Evolutionary conservation across 768 basidiomycete genomes (phyloP).

Genomic region (Boletus coccyginus): DNA sequence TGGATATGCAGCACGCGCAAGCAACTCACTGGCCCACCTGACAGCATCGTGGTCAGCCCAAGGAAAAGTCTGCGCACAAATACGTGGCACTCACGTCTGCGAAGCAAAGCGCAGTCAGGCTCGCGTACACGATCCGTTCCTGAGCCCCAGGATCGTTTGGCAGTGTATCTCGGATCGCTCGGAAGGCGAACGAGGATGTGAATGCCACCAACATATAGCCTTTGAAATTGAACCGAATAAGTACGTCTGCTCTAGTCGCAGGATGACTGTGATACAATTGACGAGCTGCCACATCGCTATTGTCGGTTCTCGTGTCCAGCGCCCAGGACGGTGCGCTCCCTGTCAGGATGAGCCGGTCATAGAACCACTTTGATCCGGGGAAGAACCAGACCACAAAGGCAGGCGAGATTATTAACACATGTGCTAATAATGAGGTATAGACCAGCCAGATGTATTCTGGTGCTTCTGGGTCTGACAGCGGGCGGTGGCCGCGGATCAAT

Average conservation of each 20-base stretch:
- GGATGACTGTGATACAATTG: constrained; percentile 46
- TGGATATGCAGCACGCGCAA: not conserved
- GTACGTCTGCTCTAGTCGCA: not conserved
- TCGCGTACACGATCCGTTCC: constrained; percentile 65
- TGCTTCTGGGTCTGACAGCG: too few species aligned
- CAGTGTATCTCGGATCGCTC: constrained; percentile 60
- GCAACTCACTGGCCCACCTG: constrained; percentile 61
- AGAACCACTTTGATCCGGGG: constrained; percentile 66
- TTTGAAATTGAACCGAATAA: constrained; percentile 21
- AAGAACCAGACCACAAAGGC: constrained; percentile 51
- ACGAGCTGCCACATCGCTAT: constrained; percentile 69
- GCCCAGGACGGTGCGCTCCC: constrained; percentile 21
- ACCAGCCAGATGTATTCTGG: too few species aligned
- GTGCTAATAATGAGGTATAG: too few species aligned
- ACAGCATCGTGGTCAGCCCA: not conserved
- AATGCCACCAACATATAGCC: constrained; percentile 63
- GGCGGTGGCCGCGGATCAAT: too few species aligned
- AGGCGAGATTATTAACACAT: constrained; percentile 44
- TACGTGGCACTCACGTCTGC: constrained; percentile 55
- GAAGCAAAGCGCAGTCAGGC: constrained; percentile 59
- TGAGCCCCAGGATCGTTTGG: constrained; percentile 56
- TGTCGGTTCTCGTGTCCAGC: constrained; percentile 48
- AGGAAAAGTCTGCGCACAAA: not conserved
- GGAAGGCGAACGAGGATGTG: constrained; percentile 63
- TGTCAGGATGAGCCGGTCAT: constrained; percentile 63